Evolutionary conservation across 768 basidiomycete genomes (phyloP).

Genomic region (Boletus eberwhitei): DNA sequence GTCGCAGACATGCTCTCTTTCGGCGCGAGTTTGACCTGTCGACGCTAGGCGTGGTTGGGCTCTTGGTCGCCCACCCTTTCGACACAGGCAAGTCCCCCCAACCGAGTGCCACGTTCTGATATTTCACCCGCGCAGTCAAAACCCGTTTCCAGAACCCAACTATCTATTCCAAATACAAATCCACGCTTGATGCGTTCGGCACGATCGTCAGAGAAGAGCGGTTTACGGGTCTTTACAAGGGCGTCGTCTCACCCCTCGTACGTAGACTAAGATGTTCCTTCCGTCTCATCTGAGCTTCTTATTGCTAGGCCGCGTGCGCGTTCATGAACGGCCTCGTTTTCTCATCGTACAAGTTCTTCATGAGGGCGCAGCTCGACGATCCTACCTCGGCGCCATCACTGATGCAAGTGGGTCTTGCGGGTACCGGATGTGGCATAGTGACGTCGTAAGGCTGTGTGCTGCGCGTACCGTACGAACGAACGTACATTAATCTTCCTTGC

Average conservation of each 20-base stretch:
- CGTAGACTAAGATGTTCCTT: slow-evolving; percentile 15
- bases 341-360: slow-evolving; percentile 76
- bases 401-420: slow-evolving; percentile 71
- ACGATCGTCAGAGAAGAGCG: slow-evolving; percentile 72
- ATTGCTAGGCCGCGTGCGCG: slow-evolving; percentile 57
- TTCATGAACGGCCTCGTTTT: slow-evolving; percentile 86
- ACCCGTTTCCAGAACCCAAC: slow-evolving; percentile 72
- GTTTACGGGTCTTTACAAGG: slow-evolving; percentile 68
- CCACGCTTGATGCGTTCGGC: slow-evolving; percentile 59
- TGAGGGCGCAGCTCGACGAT: slow-evolving; percentile 58
- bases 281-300: not conserved
- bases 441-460: slow-evolving; percentile 56
- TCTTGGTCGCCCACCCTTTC: slow-evolving; percentile 74
- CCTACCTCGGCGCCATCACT: slow-evolving; percentile 55
- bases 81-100: slow-evolving; percentile 52
- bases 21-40: not conserved
- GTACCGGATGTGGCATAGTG: slow-evolving; percentile 74
- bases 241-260: slow-evolving; percentile 78
- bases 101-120: not conserved
- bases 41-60: slow-evolving; percentile 51
- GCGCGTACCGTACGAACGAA: not conserved
- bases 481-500: not conserved
- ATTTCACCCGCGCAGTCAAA: slow-evolving; percentile 51
- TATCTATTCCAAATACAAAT: slow-evolving; percentile 54
- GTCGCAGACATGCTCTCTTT: no score